Percentiles rank a stretch among this genome's conserved stretches.
Conservation (phyloP, 192 early-diverging fungal species). For the Borealophlyctis nickersoniae region DNA sequence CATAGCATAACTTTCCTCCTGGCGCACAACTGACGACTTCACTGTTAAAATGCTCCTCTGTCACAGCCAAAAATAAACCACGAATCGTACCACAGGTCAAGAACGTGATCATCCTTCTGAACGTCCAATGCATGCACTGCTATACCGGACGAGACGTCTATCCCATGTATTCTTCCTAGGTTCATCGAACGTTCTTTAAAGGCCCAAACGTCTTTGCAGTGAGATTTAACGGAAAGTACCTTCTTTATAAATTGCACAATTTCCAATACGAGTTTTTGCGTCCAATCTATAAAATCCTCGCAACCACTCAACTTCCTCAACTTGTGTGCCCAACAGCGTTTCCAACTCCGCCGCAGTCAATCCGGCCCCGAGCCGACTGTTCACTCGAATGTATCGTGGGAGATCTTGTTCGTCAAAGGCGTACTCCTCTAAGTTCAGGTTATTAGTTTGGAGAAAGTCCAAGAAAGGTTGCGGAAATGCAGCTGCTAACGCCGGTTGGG, state of each 20-base stretch:
- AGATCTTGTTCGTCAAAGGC: slow-evolving; percentile 44
- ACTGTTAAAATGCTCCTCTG: slow-evolving; percentile 9
- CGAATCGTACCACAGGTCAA: slow-evolving; percentile 93
- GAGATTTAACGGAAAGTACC: slow-evolving; percentile 12
- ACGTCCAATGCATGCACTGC: slow-evolving; percentile 77
- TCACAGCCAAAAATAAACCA: slow-evolving; percentile 8
- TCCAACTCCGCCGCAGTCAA: slow-evolving; percentile 45
- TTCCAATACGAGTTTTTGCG: slow-evolving; percentile 42
- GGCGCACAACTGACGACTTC: too few relatives aligned
- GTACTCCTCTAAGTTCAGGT: slow-evolving; percentile 67
- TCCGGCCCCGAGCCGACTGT: slow-evolving; percentile 35
- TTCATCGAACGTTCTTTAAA: slow-evolving; percentile 13
- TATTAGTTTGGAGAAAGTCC: slow-evolving; percentile 66
- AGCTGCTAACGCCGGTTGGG: too few relatives aligned
- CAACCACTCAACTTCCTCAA: slow-evolving; percentile 40
- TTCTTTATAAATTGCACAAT: slow-evolving; percentile 44
- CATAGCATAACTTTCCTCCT: slow-evolving; percentile 82
- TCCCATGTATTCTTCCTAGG: slow-evolving; percentile 64
- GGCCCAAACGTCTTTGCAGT: slow-evolving; percentile 13
- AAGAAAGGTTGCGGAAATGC: slow-evolving; percentile 63
- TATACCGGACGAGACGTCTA: slow-evolving; percentile 83
- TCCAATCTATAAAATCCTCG: slow-evolving; percentile 54
- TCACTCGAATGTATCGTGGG: slow-evolving; percentile 76
- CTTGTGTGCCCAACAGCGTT: slow-evolving; percentile 45
- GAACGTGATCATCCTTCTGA: slow-evolving; percentile 73